Evolutionary conservation across 805 yeast genomes (phyloP), one percentile per base, ranked within the genome.

Genomic region (Cyberlindnera bimundalis): DNA sequence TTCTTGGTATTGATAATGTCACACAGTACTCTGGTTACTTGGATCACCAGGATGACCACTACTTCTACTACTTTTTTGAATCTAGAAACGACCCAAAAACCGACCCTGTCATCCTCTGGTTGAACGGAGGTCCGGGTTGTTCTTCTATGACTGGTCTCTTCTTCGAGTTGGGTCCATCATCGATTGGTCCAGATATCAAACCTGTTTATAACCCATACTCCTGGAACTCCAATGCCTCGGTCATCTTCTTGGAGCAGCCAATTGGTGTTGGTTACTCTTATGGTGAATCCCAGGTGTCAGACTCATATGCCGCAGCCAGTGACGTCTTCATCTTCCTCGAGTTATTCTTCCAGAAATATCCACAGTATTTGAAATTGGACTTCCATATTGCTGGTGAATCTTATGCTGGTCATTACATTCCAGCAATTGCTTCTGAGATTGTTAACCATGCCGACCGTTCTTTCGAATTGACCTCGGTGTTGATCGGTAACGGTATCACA

Each of bases 51-150:
- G 81, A 79, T 37, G 84, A 81, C 51, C 90, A 89, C 66, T 95
- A 86, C 63, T 81, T 90, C 61, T 91, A 90, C 64, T 91, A 81
- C 70, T 81, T 83, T 56, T 91, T 91, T 53, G 97, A 90, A 64
- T 83, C 95, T 38, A 79, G 96, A 67, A 81, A 81, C 56, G 88
- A 87, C 61, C 97, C 97, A 4, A 65, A 62, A 39, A 85, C 70
- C 39, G 97, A 91, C 63, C 97, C 97, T 2, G 73, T 89, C 17
- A 74, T 91, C 40, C 64, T 83, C 48, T 84, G 91, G 98, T 70
- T 90, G 53, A 90, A 90, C 59, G 97, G 97, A 50, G 96, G 97
- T 5, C 97, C 97, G 27, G 97, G 97, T 11, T 90, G 97, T 60
- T 86, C 96, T 0, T 86, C 96, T 1, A 66, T 88, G 59, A 86